Conservation (phyloP, 2,329 filamentous ascomycete genomes). For the Neoscytalidium dimidiatum region DNA sequence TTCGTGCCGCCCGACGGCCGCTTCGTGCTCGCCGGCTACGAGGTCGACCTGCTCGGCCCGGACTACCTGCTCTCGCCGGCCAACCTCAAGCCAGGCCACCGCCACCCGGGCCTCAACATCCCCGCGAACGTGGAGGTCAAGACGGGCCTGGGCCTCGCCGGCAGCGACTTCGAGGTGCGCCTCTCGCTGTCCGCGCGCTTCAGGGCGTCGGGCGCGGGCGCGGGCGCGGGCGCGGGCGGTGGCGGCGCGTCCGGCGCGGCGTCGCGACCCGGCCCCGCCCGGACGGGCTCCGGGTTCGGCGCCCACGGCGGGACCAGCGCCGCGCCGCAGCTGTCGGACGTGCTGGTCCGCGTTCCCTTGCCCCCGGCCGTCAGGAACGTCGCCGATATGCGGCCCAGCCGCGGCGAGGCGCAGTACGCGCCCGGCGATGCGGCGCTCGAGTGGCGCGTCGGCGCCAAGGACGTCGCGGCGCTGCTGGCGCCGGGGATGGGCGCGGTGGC, state of each 20-base stretch:
- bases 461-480: slow-evolving; percentile 56
- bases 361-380: slow-evolving; percentile 79
- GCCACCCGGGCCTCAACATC: slow-evolving; percentile 63
- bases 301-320: slow-evolving; percentile 31
- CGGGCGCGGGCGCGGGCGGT: slow-evolving; percentile 14
- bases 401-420: slow-evolving; percentile 80
- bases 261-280: no score
- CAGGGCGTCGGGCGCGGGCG: slow-evolving; percentile 25
- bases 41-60: slow-evolving; percentile 83
- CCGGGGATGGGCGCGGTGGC: slow-evolving; percentile 65
- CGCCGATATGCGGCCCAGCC: slow-evolving; percentile 75
- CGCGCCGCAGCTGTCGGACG: slow-evolving; percentile 64
- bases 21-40: slow-evolving; percentile 91
- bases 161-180: slow-evolving; percentile 86
- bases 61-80: slow-evolving; percentile 45
- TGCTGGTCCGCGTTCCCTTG: slow-evolving; percentile 77
- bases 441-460: slow-evolving; percentile 81
- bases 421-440: slow-evolving; percentile 72
- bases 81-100: slow-evolving; percentile 23
- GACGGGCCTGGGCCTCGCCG: slow-evolving; percentile 72
- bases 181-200: slow-evolving; percentile 65
- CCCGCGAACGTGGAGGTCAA: slow-evolving; percentile 81
- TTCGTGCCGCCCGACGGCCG: slow-evolving; percentile 94
- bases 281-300: slow-evolving; percentile 37
- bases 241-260: slow-evolving; percentile 12